Percentiles rank a stretch among this genome's conserved stretches.
Conservation (phyloP, 768 basidiomycete species). For the Calocybe indica region DNA sequence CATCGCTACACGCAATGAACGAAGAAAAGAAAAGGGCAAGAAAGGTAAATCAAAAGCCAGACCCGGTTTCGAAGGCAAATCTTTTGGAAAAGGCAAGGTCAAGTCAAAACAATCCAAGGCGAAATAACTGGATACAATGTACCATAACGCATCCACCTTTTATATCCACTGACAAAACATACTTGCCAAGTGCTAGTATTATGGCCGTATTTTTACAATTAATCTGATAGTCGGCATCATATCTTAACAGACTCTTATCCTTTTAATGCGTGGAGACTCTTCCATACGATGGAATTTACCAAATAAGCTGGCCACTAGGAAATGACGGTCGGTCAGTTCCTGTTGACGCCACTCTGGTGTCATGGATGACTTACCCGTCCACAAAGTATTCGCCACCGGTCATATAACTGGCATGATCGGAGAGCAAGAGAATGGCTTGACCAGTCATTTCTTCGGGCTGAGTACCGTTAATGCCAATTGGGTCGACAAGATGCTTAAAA, state of each 20-base stretch:
- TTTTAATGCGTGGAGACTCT: too few species aligned
- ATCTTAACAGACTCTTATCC: too few species aligned
- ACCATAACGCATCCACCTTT: too few species aligned
- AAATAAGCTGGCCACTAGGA: conserved; percentile 22
- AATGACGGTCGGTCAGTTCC: not conserved
- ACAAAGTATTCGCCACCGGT: conserved; percentile 52
- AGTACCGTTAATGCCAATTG: not conserved
- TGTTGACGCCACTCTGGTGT: not conserved
- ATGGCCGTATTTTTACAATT: too few species aligned
- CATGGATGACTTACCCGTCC: conserved; percentile 38
- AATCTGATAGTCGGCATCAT: too few species aligned
- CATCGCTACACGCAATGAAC: conserved; percentile 80
- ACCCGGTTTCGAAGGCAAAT: conserved; percentile 86
- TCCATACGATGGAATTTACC: conserved; percentile 9
- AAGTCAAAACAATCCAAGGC: conserved; percentile 24
- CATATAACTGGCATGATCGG: conserved; percentile 47
- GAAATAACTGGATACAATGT: conserved; percentile 11
- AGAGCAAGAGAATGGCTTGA: conserved; percentile 49
- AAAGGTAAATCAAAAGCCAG: conserved; percentile 55
- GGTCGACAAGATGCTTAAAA: not conserved
- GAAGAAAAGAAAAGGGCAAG: conserved; percentile 63
- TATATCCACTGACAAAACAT: too few species aligned
- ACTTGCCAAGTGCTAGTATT: too few species aligned
- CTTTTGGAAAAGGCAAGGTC: conserved; percentile 55
- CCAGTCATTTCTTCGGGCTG: conserved; percentile 54